Evolutionary conservation across 2,329 filamentous ascomycete species (phyloP), one percentile per base, ranked within the genome.

Genomic region (Colletotrichum sp.): DNA sequence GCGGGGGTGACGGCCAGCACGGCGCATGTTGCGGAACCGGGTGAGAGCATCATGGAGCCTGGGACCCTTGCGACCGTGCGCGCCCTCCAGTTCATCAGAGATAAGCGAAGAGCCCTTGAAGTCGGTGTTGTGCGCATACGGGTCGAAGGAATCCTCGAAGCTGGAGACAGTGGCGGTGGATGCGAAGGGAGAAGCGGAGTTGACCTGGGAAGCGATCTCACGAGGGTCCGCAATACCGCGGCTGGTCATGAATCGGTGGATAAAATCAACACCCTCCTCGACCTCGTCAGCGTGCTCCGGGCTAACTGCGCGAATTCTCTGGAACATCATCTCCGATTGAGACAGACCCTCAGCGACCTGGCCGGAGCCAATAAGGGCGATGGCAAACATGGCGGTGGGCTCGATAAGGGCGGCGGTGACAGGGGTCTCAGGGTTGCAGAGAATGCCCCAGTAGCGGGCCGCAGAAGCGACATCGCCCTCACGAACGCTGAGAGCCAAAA

Each of bases 31-130:
- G 83, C 93, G 95, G 86, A 99, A 95, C 80, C 95, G 94, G 78
- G 89, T 90, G 77, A 99, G 87, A 44, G 96, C 95, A 78, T 98
- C 95, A 78, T 93, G 93, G 76, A 98, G 89, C 79, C 94, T 92
- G 69, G 93, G 91, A 26, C 93, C 93, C 79, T 93, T 92, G 75
- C 94, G 93, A 66, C 94, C 94, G 80, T 93, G 93, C 52, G 92
- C 90, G 81, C 94, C 95, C 87, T 99, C 96, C 26, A 99, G 91
- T 79, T 97, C 92, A 78, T 98, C 96, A 1, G 95, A 95, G 81
- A 99, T 98, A 75, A 95, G 89, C 18, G 96, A 94, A 15, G 97
- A 99, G 55, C 95, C 96, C 85, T 96, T 96, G 88, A 97, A 96
- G 84, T 99, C 97, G 39, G 95, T 98, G 79, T 92, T 96, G 81